Conservation (phyloP, 1,139 yeast species). For the Blastobotrys illinoisensis region DNA sequence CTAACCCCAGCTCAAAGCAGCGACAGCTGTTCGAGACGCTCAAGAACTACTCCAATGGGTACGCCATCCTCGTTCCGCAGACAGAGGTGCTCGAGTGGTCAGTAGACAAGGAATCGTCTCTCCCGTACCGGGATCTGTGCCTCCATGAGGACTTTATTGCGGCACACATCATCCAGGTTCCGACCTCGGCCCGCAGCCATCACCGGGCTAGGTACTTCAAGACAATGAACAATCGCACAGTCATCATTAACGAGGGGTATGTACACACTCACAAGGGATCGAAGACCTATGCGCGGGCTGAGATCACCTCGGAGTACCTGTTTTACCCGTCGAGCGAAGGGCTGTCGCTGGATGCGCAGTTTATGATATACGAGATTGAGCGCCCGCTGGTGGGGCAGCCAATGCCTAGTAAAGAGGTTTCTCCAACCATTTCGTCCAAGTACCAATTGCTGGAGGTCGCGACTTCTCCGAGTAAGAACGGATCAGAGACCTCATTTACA, state of each 20-base stretch:
- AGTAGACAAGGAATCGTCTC: slow-evolving; percentile 46
- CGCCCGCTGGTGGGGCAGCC: slow-evolving; percentile 41
- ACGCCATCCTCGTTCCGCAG: slow-evolving; percentile 35
- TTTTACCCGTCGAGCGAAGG: slow-evolving; percentile 43
- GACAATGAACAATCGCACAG: slow-evolving; percentile 57
- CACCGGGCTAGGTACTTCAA: slow-evolving; percentile 44
- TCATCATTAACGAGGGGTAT: slow-evolving; percentile 51
- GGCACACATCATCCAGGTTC: slow-evolving; percentile 55
- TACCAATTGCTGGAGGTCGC: slow-evolving; percentile 12
- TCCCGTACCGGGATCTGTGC: slow-evolving; percentile 51
- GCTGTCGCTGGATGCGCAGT: slow-evolving; percentile 44
- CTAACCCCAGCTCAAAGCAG: slow-evolving; percentile 48
- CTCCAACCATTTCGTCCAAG: slow-evolving; percentile 18
- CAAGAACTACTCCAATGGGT: slow-evolving; percentile 34
- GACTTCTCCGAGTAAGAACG: neutral
- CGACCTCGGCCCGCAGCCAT: slow-evolving; percentile 37
- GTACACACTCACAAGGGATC: slow-evolving; percentile 45
- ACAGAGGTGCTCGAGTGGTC: slow-evolving; percentile 42
- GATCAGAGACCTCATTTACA: neutral
- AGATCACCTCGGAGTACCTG: slow-evolving; percentile 42
- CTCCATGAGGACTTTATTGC: slow-evolving; percentile 61
- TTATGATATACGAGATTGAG: slow-evolving; percentile 44
- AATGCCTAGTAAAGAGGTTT: slow-evolving; percentile 20
- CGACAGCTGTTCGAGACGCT: slow-evolving; percentile 44
- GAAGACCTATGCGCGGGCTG: slow-evolving; percentile 42